Evolutionary conservation across 371 early-diverging fungal genomes (phyloP).

Genomic region (Vairimorpha necatrix): DNA sequence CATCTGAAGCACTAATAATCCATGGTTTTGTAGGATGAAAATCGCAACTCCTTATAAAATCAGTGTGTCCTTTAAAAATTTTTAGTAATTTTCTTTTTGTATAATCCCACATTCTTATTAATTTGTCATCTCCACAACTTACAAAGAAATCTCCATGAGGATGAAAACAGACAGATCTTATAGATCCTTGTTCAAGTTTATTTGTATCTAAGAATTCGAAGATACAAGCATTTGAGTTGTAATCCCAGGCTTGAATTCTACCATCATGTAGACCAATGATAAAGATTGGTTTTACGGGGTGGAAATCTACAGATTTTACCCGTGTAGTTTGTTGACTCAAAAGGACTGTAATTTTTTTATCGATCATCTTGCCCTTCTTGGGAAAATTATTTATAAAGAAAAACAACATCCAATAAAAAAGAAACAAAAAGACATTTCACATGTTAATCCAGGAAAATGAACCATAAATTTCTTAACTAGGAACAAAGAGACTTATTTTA

Average conservation of each 20-base stretch:
- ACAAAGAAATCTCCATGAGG: conserved; percentile 91
- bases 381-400: conserved; percentile 29
- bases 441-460: neutral
- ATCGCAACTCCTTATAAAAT: conserved; percentile 89
- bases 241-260: conserved; percentile 91
- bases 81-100: conserved; percentile 84
- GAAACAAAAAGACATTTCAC: no score
- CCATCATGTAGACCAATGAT: conserved; percentile 93
- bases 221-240: conserved; percentile 76
- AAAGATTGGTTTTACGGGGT: conserved; percentile 91
- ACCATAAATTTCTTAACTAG: neutral
- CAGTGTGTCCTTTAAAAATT: conserved; percentile 89
- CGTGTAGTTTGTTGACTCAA: conserved; percentile 62
- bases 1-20: conserved; percentile 91
- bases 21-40: conserved; percentile 97
- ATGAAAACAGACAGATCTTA: conserved; percentile 91
- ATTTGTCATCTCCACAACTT: conserved; percentile 95
- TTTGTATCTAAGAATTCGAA: conserved; percentile 87
- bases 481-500: no score
- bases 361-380: conserved; percentile 24
- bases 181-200: conserved; percentile 74
- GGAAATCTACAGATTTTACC: conserved; percentile 91
- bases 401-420: neutral
- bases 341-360: conserved; percentile 18
- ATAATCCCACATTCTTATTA: conserved; percentile 98